phyloP scores from a whole-genome alignment of 2,329 filamentous ascomycete genomes.

The Colletotrichum sidae region DNA sequence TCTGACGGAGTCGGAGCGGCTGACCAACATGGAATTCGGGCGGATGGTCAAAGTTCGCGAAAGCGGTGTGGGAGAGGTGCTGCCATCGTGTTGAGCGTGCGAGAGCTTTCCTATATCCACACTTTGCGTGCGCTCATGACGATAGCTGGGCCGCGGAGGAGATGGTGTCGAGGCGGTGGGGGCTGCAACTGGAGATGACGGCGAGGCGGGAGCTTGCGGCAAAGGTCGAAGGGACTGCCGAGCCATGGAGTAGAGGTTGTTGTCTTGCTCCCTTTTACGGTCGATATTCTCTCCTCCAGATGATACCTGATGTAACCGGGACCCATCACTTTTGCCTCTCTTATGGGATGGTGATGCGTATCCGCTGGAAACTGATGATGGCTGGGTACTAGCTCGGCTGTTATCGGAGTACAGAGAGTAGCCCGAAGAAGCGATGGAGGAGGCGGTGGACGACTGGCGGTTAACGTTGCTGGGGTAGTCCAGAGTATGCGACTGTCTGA shows the following conservation, averaged over 20 bases:
- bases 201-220: constrained; percentile 70
- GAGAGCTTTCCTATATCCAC: constrained; percentile 70
- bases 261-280: constrained; percentile 60
- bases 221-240: constrained; percentile 83
- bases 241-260: constrained; percentile 73
- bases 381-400: constrained; percentile 76
- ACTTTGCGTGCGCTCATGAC: constrained; percentile 72
- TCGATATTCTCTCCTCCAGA: constrained; percentile 45
- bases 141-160: constrained; percentile 52
- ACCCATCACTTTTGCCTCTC: constrained; percentile 80
- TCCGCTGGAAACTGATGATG: constrained; percentile 76
- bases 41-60: constrained; percentile 57
- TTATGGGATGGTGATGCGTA: constrained; percentile 69
- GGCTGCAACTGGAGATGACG: constrained; percentile 46
- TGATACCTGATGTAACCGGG: constrained; percentile 55
- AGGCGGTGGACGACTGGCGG: constrained; percentile 76
- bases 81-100: constrained; percentile 57
- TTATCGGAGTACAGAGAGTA: constrained; percentile 72
- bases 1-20: constrained; percentile 66
- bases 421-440: constrained; percentile 77
- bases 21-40: constrained; percentile 72
- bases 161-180: constrained; percentile 41
- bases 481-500: constrained; percentile 66
- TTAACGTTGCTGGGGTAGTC: constrained; percentile 60
- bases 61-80: constrained; percentile 56